Conservation (phyloP, 805 yeast species). For the Teunomyces lycoperdinae region DNA sequence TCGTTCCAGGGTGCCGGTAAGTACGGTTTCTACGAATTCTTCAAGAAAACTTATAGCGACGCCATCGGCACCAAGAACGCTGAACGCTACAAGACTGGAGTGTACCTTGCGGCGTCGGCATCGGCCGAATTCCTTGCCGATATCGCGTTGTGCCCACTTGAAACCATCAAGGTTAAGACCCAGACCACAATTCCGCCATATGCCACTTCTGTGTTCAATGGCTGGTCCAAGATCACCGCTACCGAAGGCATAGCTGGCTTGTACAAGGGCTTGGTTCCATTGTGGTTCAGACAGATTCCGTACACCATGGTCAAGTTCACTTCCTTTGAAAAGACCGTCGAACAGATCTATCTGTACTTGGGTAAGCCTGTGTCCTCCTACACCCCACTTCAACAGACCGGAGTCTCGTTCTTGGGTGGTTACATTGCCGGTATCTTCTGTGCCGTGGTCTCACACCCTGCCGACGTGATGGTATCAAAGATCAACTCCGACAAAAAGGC, state of each 20-base stretch:
- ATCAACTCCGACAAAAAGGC: constrained; percentile 70
- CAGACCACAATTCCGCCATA: constrained; percentile 92
- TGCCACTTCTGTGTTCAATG: constrained; percentile 61
- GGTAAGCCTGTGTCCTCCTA: constrained; percentile 74
- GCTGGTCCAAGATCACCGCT: constrained; percentile 62
- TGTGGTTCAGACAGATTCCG: constrained; percentile 98
- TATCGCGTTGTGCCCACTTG: constrained; percentile 86
- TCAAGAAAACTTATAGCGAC: constrained; percentile 76
- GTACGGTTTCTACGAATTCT: constrained; percentile 91
- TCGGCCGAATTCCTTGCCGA: constrained; percentile 94
- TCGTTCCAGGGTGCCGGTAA: constrained; percentile 97
- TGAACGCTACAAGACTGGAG: constrained; percentile 62
- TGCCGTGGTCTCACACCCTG: constrained; percentile 95
- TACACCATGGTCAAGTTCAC: constrained; percentile 98
- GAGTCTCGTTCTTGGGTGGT: constrained; percentile 93
- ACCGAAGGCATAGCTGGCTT: constrained; percentile 70
- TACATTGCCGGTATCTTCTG: constrained; percentile 97
- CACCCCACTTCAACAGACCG: constrained; percentile 77
- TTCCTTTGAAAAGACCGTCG: constrained; percentile 88
- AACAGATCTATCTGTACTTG: constrained; percentile 66
- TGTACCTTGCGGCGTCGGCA: constrained; percentile 84
- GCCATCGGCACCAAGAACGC: constrained; percentile 63
- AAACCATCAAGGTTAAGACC: constrained; percentile 90
- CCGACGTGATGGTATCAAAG: constrained; percentile 98
- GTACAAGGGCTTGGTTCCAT: constrained; percentile 85